Evolutionary conservation across 2,329 filamentous ascomycete species (phyloP), one percentile per base, ranked within the genome.

Genomic region (Chaetomium sp.): DNA sequence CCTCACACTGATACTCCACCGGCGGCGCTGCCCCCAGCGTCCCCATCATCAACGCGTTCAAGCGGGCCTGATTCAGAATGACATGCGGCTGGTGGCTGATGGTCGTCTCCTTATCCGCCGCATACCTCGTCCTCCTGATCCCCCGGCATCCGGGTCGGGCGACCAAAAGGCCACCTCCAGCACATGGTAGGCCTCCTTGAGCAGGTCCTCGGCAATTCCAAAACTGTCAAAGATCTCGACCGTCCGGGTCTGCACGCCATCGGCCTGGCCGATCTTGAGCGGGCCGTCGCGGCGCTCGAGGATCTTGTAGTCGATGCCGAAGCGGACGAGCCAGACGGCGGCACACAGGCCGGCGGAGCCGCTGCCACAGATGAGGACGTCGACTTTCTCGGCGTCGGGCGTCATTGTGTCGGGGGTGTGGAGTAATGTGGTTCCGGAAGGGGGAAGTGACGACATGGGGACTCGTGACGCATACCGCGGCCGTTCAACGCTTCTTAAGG

Each of bases 201-300:
- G 78, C 31, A 88, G 75, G 21, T 80, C 76, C 54, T 85, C 83
- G 1, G 80, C 78, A 3, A 88, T 78, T 0, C 80, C 83, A 35
- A 87, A 85, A 53, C 82, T 84, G 70, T 88, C 85, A 58, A 87
- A 86, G 25, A 88, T 81, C 72, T 88, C 86, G 16, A 87, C 84
- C 0, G 85, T 86, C 1, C 85, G 83, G 63, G 82, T 84, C 73
- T 87, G 84, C 21, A 87, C 83, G 1, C 85, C 85, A 65, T 90
- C 87, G 16, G 87, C 88, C 74, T 90, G 85, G 2, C 87, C 87
- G 54, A 81, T 78, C 49, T 78, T 71, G 57, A 89, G 78, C 0
- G 84, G 85, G 0, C 85, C 86, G 3, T 75, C 65, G 5, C 84
- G 81, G 6, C 79, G 80, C 69, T 90, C 87, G 0, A 89, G 76